phyloP scores from a whole-genome alignment of 2,329 filamentous ascomycete species.

The Colletotrichum neosansevieriae region DNA sequence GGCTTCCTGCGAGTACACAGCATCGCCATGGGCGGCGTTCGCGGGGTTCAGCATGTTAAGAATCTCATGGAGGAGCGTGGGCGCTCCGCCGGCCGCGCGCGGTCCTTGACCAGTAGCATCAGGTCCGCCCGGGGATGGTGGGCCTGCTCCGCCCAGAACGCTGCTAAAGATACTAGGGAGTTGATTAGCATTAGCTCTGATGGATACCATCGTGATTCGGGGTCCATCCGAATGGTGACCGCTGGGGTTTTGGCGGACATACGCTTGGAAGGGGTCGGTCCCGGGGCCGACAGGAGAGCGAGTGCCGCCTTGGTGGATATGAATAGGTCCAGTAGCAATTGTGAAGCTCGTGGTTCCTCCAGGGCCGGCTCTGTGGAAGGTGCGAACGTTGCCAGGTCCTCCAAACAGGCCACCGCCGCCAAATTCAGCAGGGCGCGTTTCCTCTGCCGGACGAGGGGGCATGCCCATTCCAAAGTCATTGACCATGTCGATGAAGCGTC shows the following conservation, averaged over 20 bases:
- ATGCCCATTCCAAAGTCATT: conserved; percentile 49
- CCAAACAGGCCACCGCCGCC: conserved; percentile 42
- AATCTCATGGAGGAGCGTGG: conserved; percentile 62
- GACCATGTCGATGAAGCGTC: conserved; percentile 60
- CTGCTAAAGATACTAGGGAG: conserved; percentile 59
- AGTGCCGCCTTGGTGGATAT: conserved; percentile 41
- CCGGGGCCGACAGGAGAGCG: conserved; percentile 31
- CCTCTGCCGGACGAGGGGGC: conserved; percentile 27
- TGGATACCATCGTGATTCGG: conserved; percentile 37
- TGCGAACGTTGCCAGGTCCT: conserved; percentile 50
- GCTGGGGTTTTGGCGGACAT: conserved; percentile 45
- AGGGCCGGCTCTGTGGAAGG: conserved; percentile 52
- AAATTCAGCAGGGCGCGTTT: conserved; percentile 36
- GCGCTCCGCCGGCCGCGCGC: conserved; percentile 26
- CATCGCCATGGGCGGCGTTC: conserved; percentile 76
- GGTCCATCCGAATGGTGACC: conserved; percentile 31
- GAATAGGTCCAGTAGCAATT: conserved; percentile 56
- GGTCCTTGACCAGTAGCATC: conserved; percentile 27
- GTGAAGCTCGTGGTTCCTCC: conserved; percentile 62
- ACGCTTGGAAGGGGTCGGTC: conserved; percentile 63
- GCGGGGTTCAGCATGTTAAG: conserved; percentile 66
- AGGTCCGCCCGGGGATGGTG: conserved; percentile 48
- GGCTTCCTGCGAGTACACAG: conserved; percentile 90
- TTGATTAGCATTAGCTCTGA: conserved; percentile 49
- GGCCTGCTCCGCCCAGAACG: conserved; percentile 55